phyloP scores from a whole-genome alignment of 495 filamentous ascomycete species.

The Pyronema domesticum region DNA sequence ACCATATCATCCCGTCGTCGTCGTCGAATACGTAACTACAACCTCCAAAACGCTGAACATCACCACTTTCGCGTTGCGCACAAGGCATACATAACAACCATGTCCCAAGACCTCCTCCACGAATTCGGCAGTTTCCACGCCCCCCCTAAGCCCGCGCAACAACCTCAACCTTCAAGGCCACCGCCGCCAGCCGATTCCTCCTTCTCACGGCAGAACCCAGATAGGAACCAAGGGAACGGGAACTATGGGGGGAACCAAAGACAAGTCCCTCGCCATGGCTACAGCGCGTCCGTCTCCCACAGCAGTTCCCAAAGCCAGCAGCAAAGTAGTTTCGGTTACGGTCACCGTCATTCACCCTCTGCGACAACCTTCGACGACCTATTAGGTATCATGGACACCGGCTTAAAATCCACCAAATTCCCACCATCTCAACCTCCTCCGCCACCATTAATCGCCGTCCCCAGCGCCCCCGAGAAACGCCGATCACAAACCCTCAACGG shows the following conservation, averaged over 20 bases:
- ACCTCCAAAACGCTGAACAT: background rate
- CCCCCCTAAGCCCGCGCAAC: slow-evolving; percentile 5
- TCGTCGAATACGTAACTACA: background rate
- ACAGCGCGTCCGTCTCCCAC: background rate
- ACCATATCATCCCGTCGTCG: too few species aligned
- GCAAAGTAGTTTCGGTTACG: slow-evolving; percentile 5
- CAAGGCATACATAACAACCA: background rate
- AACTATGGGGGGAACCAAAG: background rate
- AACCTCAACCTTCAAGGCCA: background rate
- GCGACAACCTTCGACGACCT: slow-evolving; percentile 23
- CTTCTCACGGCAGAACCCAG: too few species aligned
- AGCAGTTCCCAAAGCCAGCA: too few species aligned
- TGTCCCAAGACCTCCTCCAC: slow-evolving; percentile 24
- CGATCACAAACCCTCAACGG: too few species aligned
- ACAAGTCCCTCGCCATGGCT: slow-evolving; percentile 9
- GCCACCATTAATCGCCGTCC: background rate
- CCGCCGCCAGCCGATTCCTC: background rate
- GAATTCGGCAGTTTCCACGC: slow-evolving; percentile 20
- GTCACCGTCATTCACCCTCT: slow-evolving; percentile 18
- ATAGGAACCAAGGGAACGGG: background rate
- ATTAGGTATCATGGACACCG: slow-evolving; percentile 9
- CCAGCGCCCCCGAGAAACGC: too few species aligned
- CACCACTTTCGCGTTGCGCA: too few species aligned
- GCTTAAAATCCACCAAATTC: background rate
- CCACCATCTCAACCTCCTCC: background rate